These are phyloP conservation scores for Psidium friedrichsthalianum DNA, from an alignment of 345 rosid species.

Conservation along the genomic window DNA sequence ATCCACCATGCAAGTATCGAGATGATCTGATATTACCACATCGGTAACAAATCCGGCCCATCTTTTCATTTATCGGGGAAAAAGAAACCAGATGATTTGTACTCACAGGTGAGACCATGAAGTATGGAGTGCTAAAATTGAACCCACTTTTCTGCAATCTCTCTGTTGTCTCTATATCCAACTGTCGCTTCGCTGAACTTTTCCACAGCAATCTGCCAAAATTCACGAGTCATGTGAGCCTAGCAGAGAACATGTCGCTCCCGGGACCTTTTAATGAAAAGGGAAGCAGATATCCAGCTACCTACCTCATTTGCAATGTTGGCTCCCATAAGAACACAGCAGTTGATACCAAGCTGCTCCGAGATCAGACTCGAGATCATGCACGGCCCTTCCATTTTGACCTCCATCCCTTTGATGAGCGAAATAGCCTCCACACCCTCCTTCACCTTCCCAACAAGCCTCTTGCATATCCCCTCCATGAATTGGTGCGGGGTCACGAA, in stretches of 20 bases:
- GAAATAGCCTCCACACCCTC: slow-evolving; percentile 72
- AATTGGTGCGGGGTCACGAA: slow-evolving; percentile 95
- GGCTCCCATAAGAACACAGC: slow-evolving; percentile 95
- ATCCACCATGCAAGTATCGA: not conserved
- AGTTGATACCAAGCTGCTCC: slow-evolving; percentile 54
- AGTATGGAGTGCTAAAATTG: slow-evolving; percentile 70
- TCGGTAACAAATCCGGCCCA: not conserved
- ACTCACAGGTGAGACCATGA: slow-evolving; percentile 81
- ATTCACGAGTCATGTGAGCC: not conserved
- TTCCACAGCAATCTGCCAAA: slow-evolving; percentile 71
- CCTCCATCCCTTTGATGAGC: slow-evolving; percentile 94
- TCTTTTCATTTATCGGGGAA: not conserved
- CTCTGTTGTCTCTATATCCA: slow-evolving; percentile 61
- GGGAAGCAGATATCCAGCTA: not conserved
- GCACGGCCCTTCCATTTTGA: slow-evolving; percentile 87
- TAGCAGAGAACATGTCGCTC: not conserved
- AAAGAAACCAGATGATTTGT: not conserved
- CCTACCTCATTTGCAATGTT: slow-evolving; percentile 91
- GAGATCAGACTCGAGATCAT: slow-evolving; percentile 85
- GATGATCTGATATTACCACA: not conserved
- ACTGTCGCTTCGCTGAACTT: slow-evolving; percentile 96
- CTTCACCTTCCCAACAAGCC: slow-evolving; percentile 52
- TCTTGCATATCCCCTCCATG: slow-evolving; percentile 81
- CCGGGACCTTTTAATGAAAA: not conserved
- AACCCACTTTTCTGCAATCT: slow-evolving; percentile 80